Conservation (phyloP, 1,139 yeast genomes). For the Sugiyamaella xylanicola region DNA sequence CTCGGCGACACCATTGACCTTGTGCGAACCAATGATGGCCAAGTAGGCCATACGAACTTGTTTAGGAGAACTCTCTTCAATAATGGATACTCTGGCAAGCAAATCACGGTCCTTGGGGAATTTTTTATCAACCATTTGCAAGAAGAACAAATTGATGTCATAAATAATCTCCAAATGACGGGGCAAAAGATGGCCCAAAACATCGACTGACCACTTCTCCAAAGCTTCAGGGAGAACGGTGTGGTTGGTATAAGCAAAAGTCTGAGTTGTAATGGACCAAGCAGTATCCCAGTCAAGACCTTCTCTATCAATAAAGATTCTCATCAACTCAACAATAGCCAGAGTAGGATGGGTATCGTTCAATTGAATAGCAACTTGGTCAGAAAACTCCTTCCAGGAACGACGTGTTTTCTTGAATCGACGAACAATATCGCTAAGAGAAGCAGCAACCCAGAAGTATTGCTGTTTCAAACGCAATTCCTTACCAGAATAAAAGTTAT, state of each 20-base stretch:
- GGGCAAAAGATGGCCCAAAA: conserved; percentile 77
- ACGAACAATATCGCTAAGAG: conserved; percentile 86
- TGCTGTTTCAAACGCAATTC: conserved; percentile 93
- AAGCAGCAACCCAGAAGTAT: conserved; percentile 96
- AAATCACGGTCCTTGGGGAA: conserved; percentile 72
- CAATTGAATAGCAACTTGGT: conserved; percentile 86
- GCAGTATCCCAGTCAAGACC: conserved; percentile 79
- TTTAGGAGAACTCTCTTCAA: conserved; percentile 79
- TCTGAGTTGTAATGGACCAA: conserved; percentile 77
- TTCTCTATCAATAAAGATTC: conserved; percentile 83
- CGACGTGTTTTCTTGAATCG: conserved; percentile 80
- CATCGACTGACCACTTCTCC: conserved; percentile 92
- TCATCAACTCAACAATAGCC: conserved; percentile 86
- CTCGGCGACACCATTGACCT: conserved; percentile 95
- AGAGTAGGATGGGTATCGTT: conserved; percentile 95
- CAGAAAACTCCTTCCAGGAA: conserved; percentile 82
- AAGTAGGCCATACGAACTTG: conserved; percentile 90
- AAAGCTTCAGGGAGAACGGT: conserved; percentile 94
- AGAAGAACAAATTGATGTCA: conserved; percentile 78
- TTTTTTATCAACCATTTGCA: conserved; percentile 69
- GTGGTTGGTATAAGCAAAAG: conserved; percentile 92
- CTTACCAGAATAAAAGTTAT: conserved; percentile 88
- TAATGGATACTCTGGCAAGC: conserved; percentile 71
- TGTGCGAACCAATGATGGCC: conserved; percentile 91
- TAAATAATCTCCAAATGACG: conserved; percentile 90